A percentile compares a stretch with the other conserved stretches of the same genome.
Conservation (phyloP, 2,329 filamentous ascomycete species). For the Aspergillus sergii region DNA sequence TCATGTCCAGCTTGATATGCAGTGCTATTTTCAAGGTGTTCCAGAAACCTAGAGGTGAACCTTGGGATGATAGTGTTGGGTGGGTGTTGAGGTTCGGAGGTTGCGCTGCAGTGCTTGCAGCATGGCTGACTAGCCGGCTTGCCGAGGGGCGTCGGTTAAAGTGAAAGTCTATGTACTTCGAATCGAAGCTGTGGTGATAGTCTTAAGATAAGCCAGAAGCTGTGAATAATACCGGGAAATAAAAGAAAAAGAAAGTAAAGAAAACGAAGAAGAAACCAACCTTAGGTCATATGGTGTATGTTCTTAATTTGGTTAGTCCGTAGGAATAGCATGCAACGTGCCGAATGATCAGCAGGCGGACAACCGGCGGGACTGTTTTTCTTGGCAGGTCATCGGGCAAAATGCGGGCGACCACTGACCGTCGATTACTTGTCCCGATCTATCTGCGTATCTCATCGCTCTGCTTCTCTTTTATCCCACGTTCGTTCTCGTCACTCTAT, state of each 20-base stretch:
- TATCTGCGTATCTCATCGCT: background rate
- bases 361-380: background rate
- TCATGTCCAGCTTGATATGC: conserved; percentile 82
- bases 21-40: conserved; percentile 81
- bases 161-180: background rate
- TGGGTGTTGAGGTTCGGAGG: conserved; percentile 87
- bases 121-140: conserved; percentile 70
- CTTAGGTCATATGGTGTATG: too few species aligned
- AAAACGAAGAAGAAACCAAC: background rate
- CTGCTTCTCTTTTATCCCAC: background rate
- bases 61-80: conserved; percentile 83
- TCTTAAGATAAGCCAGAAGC: background rate
- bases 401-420: conserved; percentile 6
- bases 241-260: too few species aligned
- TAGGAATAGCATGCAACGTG: background rate
- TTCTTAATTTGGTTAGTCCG: background rate
- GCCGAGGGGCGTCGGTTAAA: conserved; percentile 55
- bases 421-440: conserved; percentile 10
- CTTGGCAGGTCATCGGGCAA: conserved; percentile 1
- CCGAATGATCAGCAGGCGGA: conserved; percentile 1
- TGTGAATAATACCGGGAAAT: background rate
- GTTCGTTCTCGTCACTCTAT: conserved; percentile 5
- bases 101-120: conserved; percentile 73
- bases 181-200: background rate
- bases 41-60: conserved; percentile 82